Conservation (phyloP, 2,329 filamentous ascomycete species). For the Epichloe hybrida region DNA sequence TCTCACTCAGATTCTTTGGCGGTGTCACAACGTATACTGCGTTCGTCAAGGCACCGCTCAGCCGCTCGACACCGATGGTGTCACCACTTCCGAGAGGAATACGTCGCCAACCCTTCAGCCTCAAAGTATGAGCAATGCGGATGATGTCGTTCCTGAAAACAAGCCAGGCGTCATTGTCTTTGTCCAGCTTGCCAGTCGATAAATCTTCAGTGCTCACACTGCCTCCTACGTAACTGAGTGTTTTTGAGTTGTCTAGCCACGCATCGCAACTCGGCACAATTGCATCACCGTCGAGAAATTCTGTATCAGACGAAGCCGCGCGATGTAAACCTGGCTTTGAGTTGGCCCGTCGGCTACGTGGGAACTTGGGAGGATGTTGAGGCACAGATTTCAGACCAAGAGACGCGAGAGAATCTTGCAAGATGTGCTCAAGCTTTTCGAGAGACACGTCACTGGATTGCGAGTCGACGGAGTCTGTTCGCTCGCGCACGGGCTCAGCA, state of each 20-base stretch:
- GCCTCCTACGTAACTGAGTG: slow-evolving; percentile 56
- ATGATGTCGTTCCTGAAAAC: slow-evolving; percentile 87
- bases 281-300: slow-evolving; percentile 67
- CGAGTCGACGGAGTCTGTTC: slow-evolving; percentile 46
- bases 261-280: slow-evolving; percentile 78
- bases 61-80: slow-evolving; percentile 54
- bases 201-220: slow-evolving; percentile 27
- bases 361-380: slow-evolving; percentile 26
- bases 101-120: slow-evolving; percentile 81
- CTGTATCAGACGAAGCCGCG: slow-evolving; percentile 65
- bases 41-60: slow-evolving; percentile 90
- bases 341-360: slow-evolving; percentile 26
- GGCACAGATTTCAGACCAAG: slow-evolving; percentile 35
- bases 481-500: slow-evolving; percentile 12
- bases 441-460: slow-evolving; percentile 61
- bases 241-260: slow-evolving; percentile 79
- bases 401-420: slow-evolving; percentile 50
- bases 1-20: slow-evolving; percentile 43
- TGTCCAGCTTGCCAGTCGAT: slow-evolving; percentile 35
- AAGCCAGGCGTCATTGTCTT: slow-evolving; percentile 67
- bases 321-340: slow-evolving; percentile 27
- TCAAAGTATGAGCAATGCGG: slow-evolving; percentile 74
- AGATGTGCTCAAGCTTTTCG: slow-evolving; percentile 67
- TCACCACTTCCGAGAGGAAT: slow-evolving; percentile 60
- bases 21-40: slow-evolving; percentile 90